Percentiles rank a stretch among this genome's conserved stretches.
These are phyloP conservation scores for Blastobotrys chiropterorum DNA, from an alignment of 805 yeast species.

Conservation along the genomic window DNA sequence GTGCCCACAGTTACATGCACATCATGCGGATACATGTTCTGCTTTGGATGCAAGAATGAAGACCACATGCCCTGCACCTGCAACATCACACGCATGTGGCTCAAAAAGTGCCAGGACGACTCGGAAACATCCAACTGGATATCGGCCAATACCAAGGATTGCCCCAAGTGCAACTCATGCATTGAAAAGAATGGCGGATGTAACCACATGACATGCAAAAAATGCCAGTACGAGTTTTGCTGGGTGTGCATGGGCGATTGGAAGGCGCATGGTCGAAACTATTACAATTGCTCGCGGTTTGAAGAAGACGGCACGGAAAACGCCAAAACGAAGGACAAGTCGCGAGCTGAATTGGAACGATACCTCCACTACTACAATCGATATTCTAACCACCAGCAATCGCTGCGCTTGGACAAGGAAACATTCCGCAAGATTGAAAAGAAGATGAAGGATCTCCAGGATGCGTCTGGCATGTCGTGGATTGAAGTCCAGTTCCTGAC, in stretches of 20 bases:
- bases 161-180: constrained; percentile 72
- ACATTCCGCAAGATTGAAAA: constrained; percentile 58
- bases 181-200: constrained; percentile 97
- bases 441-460: constrained; percentile 60
- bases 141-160: constrained; percentile 70
- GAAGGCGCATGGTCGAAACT: constrained; percentile 57
- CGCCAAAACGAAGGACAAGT: constrained; percentile 37
- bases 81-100: constrained; percentile 60
- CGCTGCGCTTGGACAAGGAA: constrained; percentile 64
- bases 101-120: constrained; percentile 74
- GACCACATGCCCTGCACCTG: constrained; percentile 88
- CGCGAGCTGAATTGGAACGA: constrained; percentile 48
- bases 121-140: constrained; percentile 88
- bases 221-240: constrained; percentile 71
- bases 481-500: constrained; percentile 79
- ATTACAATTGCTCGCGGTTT: constrained; percentile 61
- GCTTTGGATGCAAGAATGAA: constrained; percentile 67
- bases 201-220: constrained; percentile 87
- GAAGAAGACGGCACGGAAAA: constrained; percentile 38
- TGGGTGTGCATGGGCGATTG: constrained; percentile 87
- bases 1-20: constrained; percentile 73
- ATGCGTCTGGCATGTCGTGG: constrained; percentile 64
- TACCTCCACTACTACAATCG: constrained; percentile 72
- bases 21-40: constrained; percentile 61
- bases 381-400: constrained; percentile 68